Evolutionary conservation across 1,284 basidiomycete species (phyloP).

Genomic region (Rhodofomes roseus): DNA sequence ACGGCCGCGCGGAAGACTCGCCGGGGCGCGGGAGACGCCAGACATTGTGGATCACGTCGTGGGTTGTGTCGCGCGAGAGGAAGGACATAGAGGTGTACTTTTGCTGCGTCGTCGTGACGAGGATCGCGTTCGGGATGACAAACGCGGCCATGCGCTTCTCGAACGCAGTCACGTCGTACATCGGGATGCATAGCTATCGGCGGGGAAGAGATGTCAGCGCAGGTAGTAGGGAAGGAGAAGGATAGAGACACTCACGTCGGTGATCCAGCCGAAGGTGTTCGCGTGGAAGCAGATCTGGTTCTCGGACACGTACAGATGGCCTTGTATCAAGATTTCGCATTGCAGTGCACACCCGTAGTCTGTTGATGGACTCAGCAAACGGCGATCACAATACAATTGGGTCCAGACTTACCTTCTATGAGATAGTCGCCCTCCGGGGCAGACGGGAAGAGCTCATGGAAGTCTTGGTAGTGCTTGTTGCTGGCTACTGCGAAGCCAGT

Average conservation of each 20-base stretch:
- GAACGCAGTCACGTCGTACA: constrained; percentile 84
- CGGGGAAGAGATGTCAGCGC: constrained; percentile 7
- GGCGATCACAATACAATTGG: neutral
- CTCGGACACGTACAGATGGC: constrained; percentile 94
- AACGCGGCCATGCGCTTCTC: constrained; percentile 99
- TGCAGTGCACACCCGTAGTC: constrained; percentile 98
- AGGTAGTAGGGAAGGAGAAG: neutral
- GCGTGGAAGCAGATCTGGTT: constrained; percentile 99
- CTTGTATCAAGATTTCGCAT: constrained; percentile 95
- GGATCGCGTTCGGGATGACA: constrained; percentile 97
- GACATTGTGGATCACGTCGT: constrained; percentile 94
- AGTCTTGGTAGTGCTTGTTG: constrained; percentile 92
- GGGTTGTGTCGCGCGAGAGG: constrained; percentile 93
- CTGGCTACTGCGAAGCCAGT: constrained; percentile 97
- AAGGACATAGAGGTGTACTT: constrained; percentile 97
- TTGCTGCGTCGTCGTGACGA: constrained; percentile 76
- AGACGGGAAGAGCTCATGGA: constrained; percentile 87
- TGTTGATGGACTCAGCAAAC: constrained; percentile 31
- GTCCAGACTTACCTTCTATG: constrained; percentile 79
- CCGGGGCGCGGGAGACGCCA: constrained; percentile 90
- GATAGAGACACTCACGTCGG: constrained; percentile 68
- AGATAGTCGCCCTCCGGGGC: constrained; percentile 97
- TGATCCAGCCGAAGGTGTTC: constrained; percentile 99
- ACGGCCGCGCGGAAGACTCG: constrained; percentile 40
- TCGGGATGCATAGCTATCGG: constrained; percentile 81